Evolutionary conservation across 352 stramenopile species (phyloP).

Genomic region (Globisporangium perplexum): DNA sequence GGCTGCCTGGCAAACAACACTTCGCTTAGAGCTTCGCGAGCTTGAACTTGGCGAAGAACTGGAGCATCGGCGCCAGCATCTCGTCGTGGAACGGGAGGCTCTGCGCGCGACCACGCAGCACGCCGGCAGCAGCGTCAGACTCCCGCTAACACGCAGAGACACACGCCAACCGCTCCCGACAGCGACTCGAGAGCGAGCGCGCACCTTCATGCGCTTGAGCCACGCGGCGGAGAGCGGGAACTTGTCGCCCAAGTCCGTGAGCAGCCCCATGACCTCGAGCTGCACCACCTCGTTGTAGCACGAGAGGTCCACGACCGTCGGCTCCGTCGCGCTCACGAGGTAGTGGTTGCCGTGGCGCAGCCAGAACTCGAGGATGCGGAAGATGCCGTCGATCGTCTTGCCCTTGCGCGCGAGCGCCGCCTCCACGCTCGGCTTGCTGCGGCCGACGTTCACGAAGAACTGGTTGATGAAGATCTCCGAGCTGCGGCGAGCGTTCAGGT

Average conservation of each 20-base stretch:
- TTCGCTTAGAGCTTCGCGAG: conserved; percentile 36
- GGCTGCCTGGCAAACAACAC: no score
- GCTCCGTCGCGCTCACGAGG: conserved; percentile 47
- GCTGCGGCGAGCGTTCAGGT: conserved; percentile 57
- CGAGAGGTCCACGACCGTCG: conserved; percentile 61
- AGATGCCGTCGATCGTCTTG: conserved; percentile 45
- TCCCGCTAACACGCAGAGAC: no score
- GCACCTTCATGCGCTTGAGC: conserved; percentile 74
- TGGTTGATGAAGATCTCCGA: conserved; percentile 64
- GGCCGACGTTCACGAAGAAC: conserved; percentile 51
- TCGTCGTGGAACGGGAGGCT: conserved; percentile 58
- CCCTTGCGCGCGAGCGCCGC: conserved; percentile 44
- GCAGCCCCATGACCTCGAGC: conserved; percentile 55
- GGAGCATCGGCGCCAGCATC: conserved; percentile 54
- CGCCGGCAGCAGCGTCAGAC: no score
- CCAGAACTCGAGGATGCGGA: conserved; percentile 69
- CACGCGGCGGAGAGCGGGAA: conserved; percentile 49
- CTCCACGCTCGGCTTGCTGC: conserved; percentile 36
- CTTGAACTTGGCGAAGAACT: conserved; percentile 70
- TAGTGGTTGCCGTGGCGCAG: conserved; percentile 52
- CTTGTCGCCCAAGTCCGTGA: conserved; percentile 34
- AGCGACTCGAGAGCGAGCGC: not conserved
- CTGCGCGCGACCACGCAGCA: conserved; percentile 12
- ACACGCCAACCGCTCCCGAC: no score
- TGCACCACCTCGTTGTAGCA: conserved; percentile 78